Base-by-base conservation (phyloP, 495 filamentous ascomycete species). In the Penicillium macrosclerotiorum region DNA sequence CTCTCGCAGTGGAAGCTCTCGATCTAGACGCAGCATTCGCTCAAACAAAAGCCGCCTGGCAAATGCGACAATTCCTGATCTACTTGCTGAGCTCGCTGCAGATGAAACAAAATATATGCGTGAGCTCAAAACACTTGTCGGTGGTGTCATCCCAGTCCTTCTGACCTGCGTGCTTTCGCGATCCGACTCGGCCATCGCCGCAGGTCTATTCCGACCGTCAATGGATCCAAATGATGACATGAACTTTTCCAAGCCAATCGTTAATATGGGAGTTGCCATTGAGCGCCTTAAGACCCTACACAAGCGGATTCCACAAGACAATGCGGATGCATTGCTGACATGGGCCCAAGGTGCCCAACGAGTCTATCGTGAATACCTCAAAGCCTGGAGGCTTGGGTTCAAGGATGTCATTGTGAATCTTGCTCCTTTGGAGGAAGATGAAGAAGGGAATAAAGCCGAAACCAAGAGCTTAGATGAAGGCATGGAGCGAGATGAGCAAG, bases 331-430 rank as follows among this genome's bases (percentile, higher is more conserved):
- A 8, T 70, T 99, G 22, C 71, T 93, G 17, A 72, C 69, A 11
- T 99, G 94, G 94, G 86, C 92, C 1, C 78, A 84, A 43, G 78
- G 78, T 34, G 83, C 88, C 3, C 78, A 86, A 43, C 79, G 80
- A 51, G 73, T 92, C 8, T 99, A 99, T 62, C 75, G 82, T 27
- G 85, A 93, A 50, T 99, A 97, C 62, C 75, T 99, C 17, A 81
- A 81, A 47, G 83, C 87, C 27, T 99, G 93, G 93, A 77, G 92
- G 36, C 77, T 96, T 42, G 93, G 93, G 3, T 99, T 99, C 67
- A 86, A 95, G 55, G 92, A 94, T 65, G 83, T 97, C 16, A 86
- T 97, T 42, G 87, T 99, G 55, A 96, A 93, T 55, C 77, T 99
- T 19, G 90, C 89, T 8, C 86, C 90, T 7, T 77, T 78, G 13